Percentiles rank a stretch among this genome's conserved stretches.
Conservation (phyloP, 352 stramenopile genomes). For the Phytopythium ostracodes region DNA sequence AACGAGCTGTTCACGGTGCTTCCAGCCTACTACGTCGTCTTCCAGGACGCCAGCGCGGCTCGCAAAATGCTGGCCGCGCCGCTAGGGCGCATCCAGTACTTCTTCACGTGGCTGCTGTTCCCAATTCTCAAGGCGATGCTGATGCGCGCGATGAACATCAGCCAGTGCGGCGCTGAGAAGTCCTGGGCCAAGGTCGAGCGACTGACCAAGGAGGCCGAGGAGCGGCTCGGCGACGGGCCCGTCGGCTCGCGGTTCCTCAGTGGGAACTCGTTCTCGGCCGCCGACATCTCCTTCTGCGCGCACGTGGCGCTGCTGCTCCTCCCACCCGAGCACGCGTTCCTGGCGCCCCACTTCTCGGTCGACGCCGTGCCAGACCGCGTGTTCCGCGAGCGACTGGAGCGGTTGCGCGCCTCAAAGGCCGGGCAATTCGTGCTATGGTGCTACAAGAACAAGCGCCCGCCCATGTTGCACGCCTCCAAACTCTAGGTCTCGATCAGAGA, state of each 20-base stretch:
- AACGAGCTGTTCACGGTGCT: background rate
- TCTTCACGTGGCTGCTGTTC: conserved; percentile 16
- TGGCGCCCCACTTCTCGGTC: conserved; percentile 26
- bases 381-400: conserved; percentile 26
- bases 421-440: conserved; percentile 47
- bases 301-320: conserved; percentile 39
- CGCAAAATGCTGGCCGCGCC: conserved; percentile 20
- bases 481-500: conserved; percentile 3
- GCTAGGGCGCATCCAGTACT: conserved; percentile 18
- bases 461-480: conserved; percentile 10
- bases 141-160: conserved; percentile 28
- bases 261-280: conserved; percentile 36
- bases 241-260: conserved; percentile 35
- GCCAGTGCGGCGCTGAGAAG: conserved; percentile 16
- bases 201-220: conserved; percentile 16
- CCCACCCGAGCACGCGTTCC: conserved; percentile 33
- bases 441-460: conserved; percentile 44
- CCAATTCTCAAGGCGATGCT: conserved; percentile 28
- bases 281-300: conserved; percentile 51
- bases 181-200: conserved; percentile 30
- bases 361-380: conserved; percentile 14
- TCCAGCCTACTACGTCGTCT: conserved; percentile 31
- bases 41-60: conserved; percentile 16
- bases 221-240: conserved; percentile 29
- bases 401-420: conserved; percentile 30